phyloP scores from a whole-genome alignment of 768 basidiomycete genomes.

The Lentinula sp. region DNA sequence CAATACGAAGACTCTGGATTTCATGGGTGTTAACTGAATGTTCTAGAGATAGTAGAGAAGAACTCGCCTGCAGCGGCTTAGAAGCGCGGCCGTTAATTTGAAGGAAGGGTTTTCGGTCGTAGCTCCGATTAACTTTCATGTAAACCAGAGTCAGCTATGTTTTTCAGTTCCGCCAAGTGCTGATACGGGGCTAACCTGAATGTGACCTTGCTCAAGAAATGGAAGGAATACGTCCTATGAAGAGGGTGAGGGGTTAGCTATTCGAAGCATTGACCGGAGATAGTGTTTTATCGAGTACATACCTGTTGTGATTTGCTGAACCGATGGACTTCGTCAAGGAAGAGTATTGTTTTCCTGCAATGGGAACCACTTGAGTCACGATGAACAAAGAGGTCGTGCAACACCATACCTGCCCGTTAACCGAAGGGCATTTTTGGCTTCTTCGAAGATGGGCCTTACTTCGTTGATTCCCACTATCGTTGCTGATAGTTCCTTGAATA shows the following conservation, averaged over 20 bases:
- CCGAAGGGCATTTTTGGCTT: conserved; percentile 61
- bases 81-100: conserved; percentile 64
- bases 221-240: conserved; percentile 73
- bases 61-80: conserved; percentile 71
- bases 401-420: conserved; percentile 53
- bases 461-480: conserved; percentile 65
- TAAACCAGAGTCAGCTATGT: not conserved
- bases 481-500: conserved; percentile 77
- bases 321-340: conserved; percentile 82
- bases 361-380: not conserved
- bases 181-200: conserved; percentile 41
- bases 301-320: conserved; percentile 72
- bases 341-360: conserved; percentile 62
- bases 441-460: conserved; percentile 67
- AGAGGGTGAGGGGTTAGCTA: not conserved
- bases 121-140: conserved; percentile 60
- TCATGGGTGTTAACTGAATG: conserved; percentile 9
- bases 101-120: conserved; percentile 92
- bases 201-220: conserved; percentile 70
- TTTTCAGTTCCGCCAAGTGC: not conserved
- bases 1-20: conserved; percentile 63
- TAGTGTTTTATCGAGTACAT: not conserved
- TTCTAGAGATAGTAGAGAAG: conserved; percentile 4
- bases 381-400: not conserved
- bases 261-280: not conserved